Evolutionary conservation across 2,329 filamentous ascomycete species (phyloP), one percentile per base, ranked within the genome.

Genomic region (Xylaria hypoxylon): DNA sequence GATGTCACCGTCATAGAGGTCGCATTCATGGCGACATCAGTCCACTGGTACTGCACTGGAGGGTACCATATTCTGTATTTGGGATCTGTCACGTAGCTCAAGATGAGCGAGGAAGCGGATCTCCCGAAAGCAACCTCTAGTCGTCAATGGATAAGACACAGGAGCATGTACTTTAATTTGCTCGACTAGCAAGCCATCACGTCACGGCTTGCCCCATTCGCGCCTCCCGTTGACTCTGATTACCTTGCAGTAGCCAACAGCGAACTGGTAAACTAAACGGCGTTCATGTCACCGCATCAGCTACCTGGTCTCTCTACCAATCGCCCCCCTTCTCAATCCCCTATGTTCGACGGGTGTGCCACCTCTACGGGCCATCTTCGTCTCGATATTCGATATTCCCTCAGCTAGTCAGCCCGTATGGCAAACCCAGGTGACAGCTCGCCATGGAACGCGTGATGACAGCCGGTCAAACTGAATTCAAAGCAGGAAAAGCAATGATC

Each of bases 61-160:
- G 24, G 22, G 26, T 47, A 42, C 11, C 35, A 48, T 13, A 26
- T 26, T 24, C 50, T 51, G 33, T 40, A 42, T 65, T 45, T 55
- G 17, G 31, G 65, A 65, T 56, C 62, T 45, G 26, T 68, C 68
- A 62, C 47, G 62, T 63, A 63, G 55, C 55, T 68, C 62, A 50
- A 68, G 62, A 67, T 62, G 65, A 65, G 53, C 59, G 65, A 65
- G 56, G 28, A 62, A 51, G 44, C 59, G 51, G 62, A 50, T 56
- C 62, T 52, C 65, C 65, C 68, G 56, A 68, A 57, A 61, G 56
- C 50, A 24, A 38, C 42, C 61, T 58, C 24, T 60, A 19, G 53
- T 58, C 44, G 42, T 51, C 26, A 42, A 42, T 53, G 60, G 47
- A 24, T 28, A 22, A 35, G 31, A 55, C 44, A 47, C 55, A 48